A percentile compares a stretch with the other conserved stretches of the same genome.
phyloP scores from a whole-genome alignment of 768 basidiomycete genomes.

The Panaeolus papilionaceus region DNA sequence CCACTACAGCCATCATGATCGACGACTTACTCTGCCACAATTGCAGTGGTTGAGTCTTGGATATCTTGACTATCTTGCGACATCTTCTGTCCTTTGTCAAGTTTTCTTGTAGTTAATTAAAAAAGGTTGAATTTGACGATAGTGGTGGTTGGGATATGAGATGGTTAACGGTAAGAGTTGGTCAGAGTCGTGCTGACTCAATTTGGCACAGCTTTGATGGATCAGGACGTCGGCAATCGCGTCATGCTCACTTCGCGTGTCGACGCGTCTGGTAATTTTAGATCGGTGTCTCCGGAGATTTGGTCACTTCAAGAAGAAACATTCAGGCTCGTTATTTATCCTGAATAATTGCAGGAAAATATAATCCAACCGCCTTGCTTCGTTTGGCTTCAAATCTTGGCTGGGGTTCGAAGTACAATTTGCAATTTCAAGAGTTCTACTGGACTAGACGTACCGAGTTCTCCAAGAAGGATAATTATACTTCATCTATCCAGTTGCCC shows the following conservation, averaged over 20 bases:
- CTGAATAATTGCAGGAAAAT: no score
- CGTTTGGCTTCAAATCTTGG: no score
- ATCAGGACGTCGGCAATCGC: constrained; percentile 10
- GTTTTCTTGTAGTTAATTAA: neutral
- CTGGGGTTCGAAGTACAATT: no score
- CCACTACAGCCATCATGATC: neutral
- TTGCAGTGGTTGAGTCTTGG: constrained; percentile 35
- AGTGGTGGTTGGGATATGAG: neutral
- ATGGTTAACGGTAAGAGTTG: neutral
- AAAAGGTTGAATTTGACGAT: neutral
- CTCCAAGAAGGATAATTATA: no score
- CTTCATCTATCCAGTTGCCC: no score
- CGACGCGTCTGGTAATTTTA: neutral
- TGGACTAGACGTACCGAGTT: no score
- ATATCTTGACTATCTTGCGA: constrained; percentile 26
- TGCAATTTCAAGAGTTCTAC: no score
- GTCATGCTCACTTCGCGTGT: neutral
- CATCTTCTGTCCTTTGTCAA: neutral
- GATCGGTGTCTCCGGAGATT: no score
- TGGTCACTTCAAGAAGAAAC: no score
- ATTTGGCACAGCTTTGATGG: constrained; percentile 13
- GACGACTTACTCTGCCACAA: constrained; percentile 34
- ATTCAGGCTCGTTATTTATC: no score
- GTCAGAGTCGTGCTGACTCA: neutral
- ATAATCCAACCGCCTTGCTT: no score